These are phyloP conservation scores for Neoascochyta sp. DNA, from an alignment of 2,329 filamentous ascomycete species.

Conservation along the genomic window DNA sequence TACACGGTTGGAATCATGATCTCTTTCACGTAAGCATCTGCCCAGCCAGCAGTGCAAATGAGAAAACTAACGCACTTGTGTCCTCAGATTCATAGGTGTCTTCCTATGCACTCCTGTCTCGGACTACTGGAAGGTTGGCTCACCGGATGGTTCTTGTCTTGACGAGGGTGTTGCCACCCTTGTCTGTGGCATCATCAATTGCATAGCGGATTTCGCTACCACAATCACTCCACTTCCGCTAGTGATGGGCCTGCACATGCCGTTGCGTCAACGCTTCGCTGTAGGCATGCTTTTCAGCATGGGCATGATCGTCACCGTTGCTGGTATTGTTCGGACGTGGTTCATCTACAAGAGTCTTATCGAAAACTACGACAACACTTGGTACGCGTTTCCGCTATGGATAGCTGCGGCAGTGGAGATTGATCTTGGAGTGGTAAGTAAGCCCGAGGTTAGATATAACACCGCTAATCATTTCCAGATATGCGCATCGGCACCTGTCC, in stretches of 20 bases:
- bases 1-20: slow-evolving; percentile 40
- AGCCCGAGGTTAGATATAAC: background rate
- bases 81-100: slow-evolving; percentile 20
- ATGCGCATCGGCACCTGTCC: slow-evolving; percentile 30
- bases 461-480: slow-evolving; percentile 12
- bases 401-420: slow-evolving; percentile 48
- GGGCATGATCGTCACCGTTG: slow-evolving; percentile 43
- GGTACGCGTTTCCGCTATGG: slow-evolving; percentile 47
- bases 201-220: slow-evolving; percentile 42
- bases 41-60: too few relatives aligned
- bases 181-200: slow-evolving; percentile 43
- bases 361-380: slow-evolving; percentile 43
- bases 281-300: slow-evolving; percentile 41
- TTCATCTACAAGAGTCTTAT: slow-evolving; percentile 44
- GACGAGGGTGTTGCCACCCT: slow-evolving; percentile 43
- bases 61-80: too few relatives aligned
- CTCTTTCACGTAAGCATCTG: slow-evolving; percentile 28
- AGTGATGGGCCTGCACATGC: slow-evolving; percentile 43
- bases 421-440: slow-evolving; percentile 45
- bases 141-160: slow-evolving; percentile 34
- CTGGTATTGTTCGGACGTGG: slow-evolving; percentile 44
- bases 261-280: slow-evolving; percentile 39
- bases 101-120: slow-evolving; percentile 43
- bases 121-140: slow-evolving; percentile 43
- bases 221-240: slow-evolving; percentile 46